Base-by-base conservation (phyloP, 2,329 filamentous ascomycete genomes). In the Cadophora sp. region DNA sequence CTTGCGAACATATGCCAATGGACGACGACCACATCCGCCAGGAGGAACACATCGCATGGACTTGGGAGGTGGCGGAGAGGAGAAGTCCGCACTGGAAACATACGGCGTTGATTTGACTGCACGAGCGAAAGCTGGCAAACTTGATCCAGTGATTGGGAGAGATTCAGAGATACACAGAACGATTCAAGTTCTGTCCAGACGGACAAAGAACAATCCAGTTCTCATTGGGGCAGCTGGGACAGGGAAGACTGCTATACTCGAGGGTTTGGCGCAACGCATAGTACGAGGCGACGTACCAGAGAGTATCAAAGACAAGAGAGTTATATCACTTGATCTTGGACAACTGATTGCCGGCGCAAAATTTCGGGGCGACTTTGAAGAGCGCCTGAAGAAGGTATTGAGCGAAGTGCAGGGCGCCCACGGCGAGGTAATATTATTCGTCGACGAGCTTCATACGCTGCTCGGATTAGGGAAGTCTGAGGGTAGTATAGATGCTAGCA, bases 31-130 rank as follows among this genome's bases (percentile, higher is more conserved):
- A 70, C 93, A 96, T 72, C 94, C 94, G 1, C 94, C 95, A 0
- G 95, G 95, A 62, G 94, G 94, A 66, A 97, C 94, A 0, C 93
- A 97, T 81, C 92, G 91, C 72, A 98, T 98, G 94, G 90, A 98
- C 78, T 81, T 98, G 78, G 88, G 93, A 65, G 89, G 87, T 66
- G 89, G 86, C 64, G 87, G 87, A 74, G 85, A 87, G 55, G 85
- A 97, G 80, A 97, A 97, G 80, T 85, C 94, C 2, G 94, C 96
- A 0, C 82, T 98, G 62, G 95, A 98, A 79, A 88, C 97, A 79
- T 99, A 90, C 76, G 96, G 96, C 67, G 85, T 97, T 69, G 95
- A 99, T 78, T 84, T 99, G 64, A 98, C 96, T 1, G 92, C 89
- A 14, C 88, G 88, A 75, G 96, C 96, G 24, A 92, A 87, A 78